Evolutionary conservation across 495 filamentous ascomycete species (phyloP), one percentile per base, ranked within the genome.

Genomic region (Aspergillus biplanus): DNA sequence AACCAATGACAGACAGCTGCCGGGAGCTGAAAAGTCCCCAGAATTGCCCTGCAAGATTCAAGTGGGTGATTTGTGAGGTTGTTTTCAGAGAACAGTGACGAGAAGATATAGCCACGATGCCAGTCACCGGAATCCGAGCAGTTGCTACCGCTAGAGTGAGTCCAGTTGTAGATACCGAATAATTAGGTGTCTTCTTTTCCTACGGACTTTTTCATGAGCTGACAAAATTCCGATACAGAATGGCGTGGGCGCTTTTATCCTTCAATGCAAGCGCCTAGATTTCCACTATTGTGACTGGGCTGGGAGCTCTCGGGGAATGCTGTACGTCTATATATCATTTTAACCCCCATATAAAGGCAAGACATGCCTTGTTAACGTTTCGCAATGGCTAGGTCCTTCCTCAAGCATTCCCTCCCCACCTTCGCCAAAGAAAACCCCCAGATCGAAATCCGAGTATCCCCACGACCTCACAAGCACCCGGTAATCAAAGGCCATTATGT

Each of bases 201-300:
- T 13, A 33, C 31, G 47, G 37, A 48, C 33, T 13, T 13, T 18
- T n/a, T 60, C 60, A 35, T 67, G 53, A 31, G 39, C 33, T 59
- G 56, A 55, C 49, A 39, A 35, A 8, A 39, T 47, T 5, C 42
- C 44, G n/a, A 27, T 67, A 21, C 67, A 97, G 92, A 99, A 99
- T 78, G 95, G 95, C 82, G 86, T 97, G 67, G 95, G 93, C 61
- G 92, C 94, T 67, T 99, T 98, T 80, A 91, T 99, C 76, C 84
- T 97, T 62, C 93, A 97, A 86, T 99, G 95, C 86, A 96, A 90
- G 78, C 89, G 89, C 65, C 83, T 99, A 73, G 91, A 97, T 73
- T 90, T 99, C 71, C 91, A 96, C 78, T 99, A 96, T 82, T 97
- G 95, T 81, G 92, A 97, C 81, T 92, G 88, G 84, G 91, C 89